Conservation (phyloP, 805 yeast species). For the Candida schatavii region DNA sequence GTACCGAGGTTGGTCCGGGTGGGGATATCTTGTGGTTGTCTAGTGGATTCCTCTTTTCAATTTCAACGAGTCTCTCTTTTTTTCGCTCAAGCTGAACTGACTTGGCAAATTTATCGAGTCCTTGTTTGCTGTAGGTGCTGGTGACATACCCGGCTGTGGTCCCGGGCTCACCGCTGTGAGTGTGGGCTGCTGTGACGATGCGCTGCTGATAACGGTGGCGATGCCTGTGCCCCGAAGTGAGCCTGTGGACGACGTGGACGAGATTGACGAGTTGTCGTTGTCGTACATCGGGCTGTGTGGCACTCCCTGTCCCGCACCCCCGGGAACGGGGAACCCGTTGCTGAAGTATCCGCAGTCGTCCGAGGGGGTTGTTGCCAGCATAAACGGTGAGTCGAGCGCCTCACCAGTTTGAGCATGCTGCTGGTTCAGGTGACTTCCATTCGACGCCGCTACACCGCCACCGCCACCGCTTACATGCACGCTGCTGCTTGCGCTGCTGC, state of each 20-base stretch:
- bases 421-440: no score
- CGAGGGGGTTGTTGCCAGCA: constrained; percentile 35
- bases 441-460: no score
- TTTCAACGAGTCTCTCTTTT: constrained; percentile 44
- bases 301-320: background rate
- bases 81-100: constrained; percentile 39
- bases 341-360: constrained; percentile 35
- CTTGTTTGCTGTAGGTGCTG: constrained; percentile 11
- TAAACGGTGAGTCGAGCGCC: constrained; percentile 40
- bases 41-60: constrained; percentile 44
- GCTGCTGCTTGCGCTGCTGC: constrained; percentile 7
- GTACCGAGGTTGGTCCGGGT: no score
- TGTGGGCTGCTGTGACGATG: background rate
- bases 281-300: constrained; percentile 14
- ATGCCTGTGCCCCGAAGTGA: constrained; percentile 1
- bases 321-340: constrained; percentile 11
- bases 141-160: background rate
- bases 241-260: constrained; percentile 11
- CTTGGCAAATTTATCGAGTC: constrained; percentile 25
- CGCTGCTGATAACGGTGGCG: background rate
- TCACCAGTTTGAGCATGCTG: no score
- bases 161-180: background rate
- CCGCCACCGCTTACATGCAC: constrained; percentile 6
- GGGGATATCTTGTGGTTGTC: no score
- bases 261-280: constrained; percentile 10